Evolutionary conservation across 495 filamentous ascomycete species (phyloP), one percentile per base, ranked within the genome.

Genomic region (Tuber calosporum): DNA sequence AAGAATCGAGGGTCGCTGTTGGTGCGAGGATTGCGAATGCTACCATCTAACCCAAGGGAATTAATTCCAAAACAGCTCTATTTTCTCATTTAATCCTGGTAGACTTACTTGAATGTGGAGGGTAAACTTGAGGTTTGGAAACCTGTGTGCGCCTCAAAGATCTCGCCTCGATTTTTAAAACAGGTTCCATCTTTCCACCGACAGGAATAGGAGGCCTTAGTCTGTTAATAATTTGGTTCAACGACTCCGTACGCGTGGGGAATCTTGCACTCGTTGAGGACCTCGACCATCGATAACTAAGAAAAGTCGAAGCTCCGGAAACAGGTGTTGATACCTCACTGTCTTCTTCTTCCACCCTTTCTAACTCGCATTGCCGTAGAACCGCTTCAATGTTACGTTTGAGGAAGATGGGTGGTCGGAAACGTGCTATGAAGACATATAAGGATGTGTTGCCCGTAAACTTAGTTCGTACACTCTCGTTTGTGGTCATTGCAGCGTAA

Each of bases 361-460:
- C 66, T 19, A 19, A 22, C 36, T 80, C 70, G 17, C 78, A 76
- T 66, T 80, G 69, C 66, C 69, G 58, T 70, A 81, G 75, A 45
- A 79, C 76, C 8, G 72, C 67, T 70, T 77, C 74, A 53, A 81
- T 37, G 37, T 81, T 81, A 26, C 80, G 80, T 53, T 74, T 71
- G 36, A 81, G 69, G 70, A 81, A 81, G 66, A 79, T 62, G 34
- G 58, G 69, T 30, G 71, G 69, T 17, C 77, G 72, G 58, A 72
- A 74, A 70, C 80, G 76, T 67, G 80, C 74, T 39, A 58, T 66
- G 66, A 75, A 74, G 17, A 73, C 69, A 66, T 81, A 81, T 45
- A 81, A 72, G 48, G 70, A 75, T 48, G 72, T 69, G 38, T 81
- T 81, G 19, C 80, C 80, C 15, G 79, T 77, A 58, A 81, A 81